Evolutionary conservation across 768 basidiomycete genomes (phyloP).

Genomic region (Leucosporidium creatinivorum): DNA sequence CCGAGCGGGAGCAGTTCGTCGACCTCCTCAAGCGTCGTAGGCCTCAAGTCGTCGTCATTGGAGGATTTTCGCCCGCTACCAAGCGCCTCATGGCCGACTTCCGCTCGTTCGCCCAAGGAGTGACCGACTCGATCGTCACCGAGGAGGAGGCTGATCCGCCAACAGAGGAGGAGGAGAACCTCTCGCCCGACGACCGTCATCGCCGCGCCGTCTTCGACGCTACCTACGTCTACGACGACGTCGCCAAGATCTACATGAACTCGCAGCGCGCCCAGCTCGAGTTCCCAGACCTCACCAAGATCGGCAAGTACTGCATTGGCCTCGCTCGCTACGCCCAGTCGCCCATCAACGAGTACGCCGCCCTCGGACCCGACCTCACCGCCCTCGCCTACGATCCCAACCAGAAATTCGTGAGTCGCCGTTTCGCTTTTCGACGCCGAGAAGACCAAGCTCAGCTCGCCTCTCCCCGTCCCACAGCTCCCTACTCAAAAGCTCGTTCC

Average conservation of each 20-base stretch:
- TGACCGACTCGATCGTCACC: background rate
- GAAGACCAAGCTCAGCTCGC: background rate
- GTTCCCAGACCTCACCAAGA: slow-evolving; percentile 65
- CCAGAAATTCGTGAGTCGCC: slow-evolving; percentile 62
- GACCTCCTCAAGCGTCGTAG: slow-evolving; percentile 73
- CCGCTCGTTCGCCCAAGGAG: background rate
- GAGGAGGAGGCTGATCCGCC: slow-evolving; percentile 3
- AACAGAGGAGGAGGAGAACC: slow-evolving; percentile 4
- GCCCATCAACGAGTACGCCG: slow-evolving; percentile 88
- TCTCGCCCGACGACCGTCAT: background rate
- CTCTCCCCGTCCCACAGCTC: slow-evolving; percentile 51
- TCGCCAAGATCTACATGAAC: slow-evolving; percentile 88
- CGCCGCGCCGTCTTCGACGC: slow-evolving; percentile 51
- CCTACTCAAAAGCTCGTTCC: slow-evolving; percentile 73
- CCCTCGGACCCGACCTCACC: slow-evolving; percentile 73
- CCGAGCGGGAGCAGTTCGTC: slow-evolving; percentile 52
- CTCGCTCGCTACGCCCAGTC: slow-evolving; percentile 87
- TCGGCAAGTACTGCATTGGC: slow-evolving; percentile 86
- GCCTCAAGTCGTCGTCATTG: slow-evolving; percentile 81
- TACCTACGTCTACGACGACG: slow-evolving; percentile 78
- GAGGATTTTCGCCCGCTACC: slow-evolving; percentile 57
- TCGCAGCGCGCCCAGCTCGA: slow-evolving; percentile 77
- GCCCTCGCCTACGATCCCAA: slow-evolving; percentile 78
- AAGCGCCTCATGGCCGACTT: slow-evolving; percentile 35
- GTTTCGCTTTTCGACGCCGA: background rate